A percentile compares a stretch with the other conserved stretches of the same genome.
phyloP scores from a whole-genome alignment of 139 green algal species.

The Astrephomene gubernaculifera region DNA sequence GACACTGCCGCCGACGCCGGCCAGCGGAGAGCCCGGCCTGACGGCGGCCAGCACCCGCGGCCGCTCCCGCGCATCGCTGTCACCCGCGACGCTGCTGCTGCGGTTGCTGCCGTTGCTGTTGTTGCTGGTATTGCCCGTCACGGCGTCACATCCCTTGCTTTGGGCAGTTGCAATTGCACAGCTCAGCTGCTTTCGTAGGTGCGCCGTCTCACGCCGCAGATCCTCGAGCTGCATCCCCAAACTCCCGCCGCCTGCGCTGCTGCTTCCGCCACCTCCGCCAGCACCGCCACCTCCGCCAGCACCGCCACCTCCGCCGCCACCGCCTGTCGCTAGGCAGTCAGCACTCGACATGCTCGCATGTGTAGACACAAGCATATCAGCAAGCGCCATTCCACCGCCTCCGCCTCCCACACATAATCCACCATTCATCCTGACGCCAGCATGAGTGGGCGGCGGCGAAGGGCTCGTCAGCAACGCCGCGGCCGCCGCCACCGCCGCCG shows the following conservation, averaged over 20 bases:
- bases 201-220: constrained; percentile 7
- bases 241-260: too few species aligned
- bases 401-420: too few species aligned
- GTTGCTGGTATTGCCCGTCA: too few species aligned
- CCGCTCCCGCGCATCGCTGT: too few species aligned
- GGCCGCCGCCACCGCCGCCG: background rate
- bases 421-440: too few species aligned
- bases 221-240: constrained; percentile 9
- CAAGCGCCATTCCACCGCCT: too few species aligned
- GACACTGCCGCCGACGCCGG: too few species aligned
- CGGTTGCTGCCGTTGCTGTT: background rate
- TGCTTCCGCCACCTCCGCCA: background rate
- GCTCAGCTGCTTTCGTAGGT: constrained; percentile 21
- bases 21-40: too few species aligned
- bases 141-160: too few species aligned
- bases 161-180: background rate
- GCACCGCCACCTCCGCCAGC: background rate
- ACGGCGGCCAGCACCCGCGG: too few species aligned
- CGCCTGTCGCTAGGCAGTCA: background rate
- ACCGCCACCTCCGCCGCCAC: background rate
- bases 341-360: background rate
- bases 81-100: background rate
- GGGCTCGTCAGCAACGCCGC: too few species aligned
- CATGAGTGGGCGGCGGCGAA: background rate
- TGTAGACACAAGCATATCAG: too few species aligned